Evolutionary conservation across 2,329 filamentous ascomycete species (phyloP), one percentile per base, ranked within the genome.

Genomic region (Neonectria ditissima): DNA sequence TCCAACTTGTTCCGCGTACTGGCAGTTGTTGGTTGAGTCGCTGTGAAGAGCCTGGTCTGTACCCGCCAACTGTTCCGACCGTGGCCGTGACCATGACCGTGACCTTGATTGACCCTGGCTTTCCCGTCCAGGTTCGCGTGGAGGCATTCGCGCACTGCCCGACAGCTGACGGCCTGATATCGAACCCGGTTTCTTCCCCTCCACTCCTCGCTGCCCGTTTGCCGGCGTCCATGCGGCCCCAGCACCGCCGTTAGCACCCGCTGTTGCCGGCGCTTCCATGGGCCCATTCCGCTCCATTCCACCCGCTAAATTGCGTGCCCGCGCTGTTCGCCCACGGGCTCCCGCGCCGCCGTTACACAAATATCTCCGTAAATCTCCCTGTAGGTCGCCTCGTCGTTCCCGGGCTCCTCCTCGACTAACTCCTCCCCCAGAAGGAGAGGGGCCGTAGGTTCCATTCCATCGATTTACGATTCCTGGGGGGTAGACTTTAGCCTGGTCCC

Each of bases 241-340:
- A 54, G 41, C 30, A 20, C 37, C 37, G 37, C 37, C 37, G 37
- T 41, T 41, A 20, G 37, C 37, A 43, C 43, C 41, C 53, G 60
- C 61, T 61, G 50, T 30, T 30, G 50, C 48, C 57, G 63, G 57
- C 69, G 70, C 69, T 69, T 68, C 67, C 48, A 70, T 74, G 71
- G 67, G 61, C 72, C 70, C 71, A 74, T 74, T 65, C 34, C 34
- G 20, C 26, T 43, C 24, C 43, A 47, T 47, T 28, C 58, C 41
- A 53, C 59, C 61, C 61, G 55, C 57, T 69, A 44, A 62, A 67
- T 70, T n/a, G n/a, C n/a, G n/a, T n/a, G n/a, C n/a, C n/a, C n/a
- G 67, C 55, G 68, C 63, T 73, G 71, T 68, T 69, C 65, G 34
- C 65, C 60, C 61, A 66, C 65, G 62, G 65, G 60, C 51, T 53